These are phyloP conservation scores for Isatis tinctoria DNA, from an alignment of 345 rosid genomes.

Conservation along the genomic window DNA sequence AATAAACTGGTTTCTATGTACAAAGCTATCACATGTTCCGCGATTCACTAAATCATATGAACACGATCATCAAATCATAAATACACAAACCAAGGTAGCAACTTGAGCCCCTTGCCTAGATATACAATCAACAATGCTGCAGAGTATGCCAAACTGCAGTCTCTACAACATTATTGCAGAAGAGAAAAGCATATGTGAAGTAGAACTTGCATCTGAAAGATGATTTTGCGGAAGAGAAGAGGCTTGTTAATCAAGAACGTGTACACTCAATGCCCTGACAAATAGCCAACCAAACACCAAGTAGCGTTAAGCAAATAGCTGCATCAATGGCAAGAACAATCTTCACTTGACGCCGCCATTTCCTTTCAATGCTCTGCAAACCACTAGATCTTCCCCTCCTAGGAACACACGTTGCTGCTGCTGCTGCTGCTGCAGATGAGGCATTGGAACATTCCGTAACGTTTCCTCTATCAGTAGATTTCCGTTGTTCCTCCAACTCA, in stretches of 20 bases:
- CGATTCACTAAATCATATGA: background rate
- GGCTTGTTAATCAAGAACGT: slow-evolving; percentile 26
- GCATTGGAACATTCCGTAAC: slow-evolving; percentile 44
- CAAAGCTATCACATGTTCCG: background rate
- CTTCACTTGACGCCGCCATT: slow-evolving; percentile 73
- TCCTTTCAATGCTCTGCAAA: slow-evolving; percentile 53
- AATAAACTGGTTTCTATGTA: background rate
- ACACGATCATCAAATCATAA: slow-evolving; percentile 1
- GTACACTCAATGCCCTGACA: slow-evolving; percentile 53
- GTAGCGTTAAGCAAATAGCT: slow-evolving; percentile 56
- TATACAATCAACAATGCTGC: slow-evolving; percentile 14
- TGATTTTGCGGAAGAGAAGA: background rate
- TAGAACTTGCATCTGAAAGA: background rate
- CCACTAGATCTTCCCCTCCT: slow-evolving; percentile 52
- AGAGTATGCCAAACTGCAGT: background rate
- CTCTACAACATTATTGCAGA: background rate
- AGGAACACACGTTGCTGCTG: slow-evolving; percentile 46
- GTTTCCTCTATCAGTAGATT: slow-evolving; percentile 47
- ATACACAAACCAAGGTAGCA: background rate
- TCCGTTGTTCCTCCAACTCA: slow-evolving; percentile 60
- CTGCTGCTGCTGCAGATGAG: slow-evolving; percentile 46
- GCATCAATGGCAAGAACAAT: slow-evolving; percentile 78
- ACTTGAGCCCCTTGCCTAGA: background rate
- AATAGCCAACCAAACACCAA: slow-evolving; percentile 63
- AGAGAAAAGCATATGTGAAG: background rate